These are phyloP conservation scores for Trichoderma koningii DNA, from an alignment of 2,329 filamentous ascomycete species.

Conservation along the genomic window DNA sequence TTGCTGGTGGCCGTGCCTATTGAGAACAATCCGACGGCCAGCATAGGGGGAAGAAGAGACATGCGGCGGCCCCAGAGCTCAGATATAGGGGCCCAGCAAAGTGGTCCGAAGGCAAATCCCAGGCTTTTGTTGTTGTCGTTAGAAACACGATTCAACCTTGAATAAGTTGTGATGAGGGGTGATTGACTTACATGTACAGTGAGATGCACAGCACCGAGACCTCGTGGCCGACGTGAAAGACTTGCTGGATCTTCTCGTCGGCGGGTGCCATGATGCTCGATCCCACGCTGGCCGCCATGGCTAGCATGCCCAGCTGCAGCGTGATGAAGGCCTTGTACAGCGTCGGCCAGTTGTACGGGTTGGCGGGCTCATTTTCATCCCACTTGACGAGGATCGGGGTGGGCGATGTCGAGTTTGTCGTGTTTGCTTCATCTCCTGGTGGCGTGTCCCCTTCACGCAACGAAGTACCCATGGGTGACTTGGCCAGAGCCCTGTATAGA, in stretches of 20 bases:
- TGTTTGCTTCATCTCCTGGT: neutral
- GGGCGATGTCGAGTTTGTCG: neutral
- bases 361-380: constrained; percentile 12
- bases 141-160: neutral
- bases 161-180: neutral
- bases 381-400: constrained; percentile 10
- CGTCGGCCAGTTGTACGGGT: constrained; percentile 6
- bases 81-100: constrained; percentile 55
- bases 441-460: constrained; percentile 3
- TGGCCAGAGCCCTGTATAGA: neutral
- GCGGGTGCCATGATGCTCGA: constrained; percentile 11
- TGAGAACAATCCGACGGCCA: constrained; percentile 59
- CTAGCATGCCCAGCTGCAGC: neutral
- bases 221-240: constrained; percentile 2
- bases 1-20: constrained; percentile 58
- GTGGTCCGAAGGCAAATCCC: constrained; percentile 58
- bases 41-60: constrained; percentile 41
- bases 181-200: constrained; percentile 1
- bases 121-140: neutral
- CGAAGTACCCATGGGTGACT: neutral
- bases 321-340: neutral
- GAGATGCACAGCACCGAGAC: constrained; percentile 9
- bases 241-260: neutral
- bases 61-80: constrained; percentile 57
- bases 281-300: constrained; percentile 12